Conservation (phyloP, 768 basidiomycete genomes). For the Tylopilus plumbeoviolaceoides region DNA sequence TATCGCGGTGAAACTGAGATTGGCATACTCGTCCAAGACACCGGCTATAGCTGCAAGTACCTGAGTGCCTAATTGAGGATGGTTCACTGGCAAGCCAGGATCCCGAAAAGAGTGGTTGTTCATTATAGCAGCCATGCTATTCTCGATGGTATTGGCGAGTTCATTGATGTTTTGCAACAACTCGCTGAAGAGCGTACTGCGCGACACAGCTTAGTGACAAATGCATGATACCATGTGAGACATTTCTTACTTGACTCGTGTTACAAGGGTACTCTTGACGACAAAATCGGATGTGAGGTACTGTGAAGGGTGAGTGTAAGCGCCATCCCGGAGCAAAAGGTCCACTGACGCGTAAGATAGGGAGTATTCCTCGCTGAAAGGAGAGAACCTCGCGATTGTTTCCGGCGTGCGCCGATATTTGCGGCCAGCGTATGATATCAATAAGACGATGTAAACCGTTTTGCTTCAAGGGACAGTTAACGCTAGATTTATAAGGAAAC, state of each 20-base stretch:
- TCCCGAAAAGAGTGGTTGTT: conserved; percentile 32
- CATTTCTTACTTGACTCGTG: conserved; percentile 45
- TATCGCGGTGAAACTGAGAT: conserved; percentile 12
- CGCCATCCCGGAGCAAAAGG: neutral
- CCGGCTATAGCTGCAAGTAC: conserved; percentile 44
- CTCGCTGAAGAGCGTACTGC: conserved; percentile 42
- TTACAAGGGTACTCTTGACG: conserved; percentile 50
- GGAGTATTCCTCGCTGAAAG: conserved; percentile 56
- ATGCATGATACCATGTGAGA: neutral
- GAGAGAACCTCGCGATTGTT: conserved; percentile 39
- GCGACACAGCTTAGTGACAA: conserved; percentile 6
- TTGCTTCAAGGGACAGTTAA: conserved; percentile 29
- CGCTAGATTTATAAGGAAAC: neutral
- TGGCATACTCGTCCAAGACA: conserved; percentile 49
- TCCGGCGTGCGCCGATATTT: conserved; percentile 38
- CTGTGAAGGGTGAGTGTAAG: conserved; percentile 28
- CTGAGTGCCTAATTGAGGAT: conserved; percentile 34
- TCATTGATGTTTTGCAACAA: conserved; percentile 43
- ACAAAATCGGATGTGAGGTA: conserved; percentile 59
- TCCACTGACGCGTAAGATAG: conserved; percentile 46
- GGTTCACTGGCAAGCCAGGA: conserved; percentile 11
- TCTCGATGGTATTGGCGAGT: conserved; percentile 39
- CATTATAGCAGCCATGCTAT: conserved; percentile 35
- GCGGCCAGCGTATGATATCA: conserved; percentile 45
- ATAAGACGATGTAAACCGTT: conserved; percentile 48